Evolutionary conservation across 768 basidiomycete genomes (phyloP).

Genomic region (Lentinus brumalis): DNA sequence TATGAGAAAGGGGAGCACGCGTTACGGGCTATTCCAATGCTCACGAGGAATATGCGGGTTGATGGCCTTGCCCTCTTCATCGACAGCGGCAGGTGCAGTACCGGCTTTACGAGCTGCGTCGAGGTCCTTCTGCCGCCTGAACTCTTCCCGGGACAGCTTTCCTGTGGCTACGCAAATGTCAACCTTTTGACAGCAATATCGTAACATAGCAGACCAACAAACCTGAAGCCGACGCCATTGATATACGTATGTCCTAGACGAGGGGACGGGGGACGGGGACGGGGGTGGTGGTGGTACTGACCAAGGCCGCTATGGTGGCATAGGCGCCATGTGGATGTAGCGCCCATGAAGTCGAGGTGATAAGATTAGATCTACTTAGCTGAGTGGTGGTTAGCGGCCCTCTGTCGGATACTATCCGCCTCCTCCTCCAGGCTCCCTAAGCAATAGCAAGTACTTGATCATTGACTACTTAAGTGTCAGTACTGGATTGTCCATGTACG

Average conservation of each 20-base stretch:
- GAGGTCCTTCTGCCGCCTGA: slow-evolving; percentile 92
- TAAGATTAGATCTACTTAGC: too few relatives aligned
- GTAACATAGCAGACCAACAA: background rate
- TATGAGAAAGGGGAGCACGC: background rate
- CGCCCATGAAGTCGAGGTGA: too few relatives aligned
- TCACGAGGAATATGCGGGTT: slow-evolving; percentile 98
- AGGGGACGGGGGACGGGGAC: too few relatives aligned
- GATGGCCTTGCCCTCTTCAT: slow-evolving; percentile 93
- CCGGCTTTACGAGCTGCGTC: slow-evolving; percentile 98
- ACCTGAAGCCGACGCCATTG: slow-evolving; percentile 27
- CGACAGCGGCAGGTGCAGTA: slow-evolving; percentile 93
- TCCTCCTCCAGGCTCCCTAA: too few relatives aligned
- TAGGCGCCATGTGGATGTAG: too few relatives aligned
- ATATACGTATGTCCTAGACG: background rate
- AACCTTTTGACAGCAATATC: background rate
- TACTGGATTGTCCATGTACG: too few relatives aligned
- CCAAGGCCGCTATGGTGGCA: too few relatives aligned
- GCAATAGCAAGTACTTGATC: too few relatives aligned
- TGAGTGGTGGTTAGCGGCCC: too few relatives aligned
- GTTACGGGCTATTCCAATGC: slow-evolving; percentile 30
- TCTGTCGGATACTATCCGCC: too few relatives aligned
- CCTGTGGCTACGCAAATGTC: slow-evolving; percentile 45
- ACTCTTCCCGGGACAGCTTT: slow-evolving; percentile 93
- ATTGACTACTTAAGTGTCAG: too few relatives aligned
- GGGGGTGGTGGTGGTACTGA: too few relatives aligned